Percentiles rank a stretch among this genome's conserved stretches.
Conservation (phyloP, 768 basidiomycete genomes). For the Coprinopsis sp. region DNA sequence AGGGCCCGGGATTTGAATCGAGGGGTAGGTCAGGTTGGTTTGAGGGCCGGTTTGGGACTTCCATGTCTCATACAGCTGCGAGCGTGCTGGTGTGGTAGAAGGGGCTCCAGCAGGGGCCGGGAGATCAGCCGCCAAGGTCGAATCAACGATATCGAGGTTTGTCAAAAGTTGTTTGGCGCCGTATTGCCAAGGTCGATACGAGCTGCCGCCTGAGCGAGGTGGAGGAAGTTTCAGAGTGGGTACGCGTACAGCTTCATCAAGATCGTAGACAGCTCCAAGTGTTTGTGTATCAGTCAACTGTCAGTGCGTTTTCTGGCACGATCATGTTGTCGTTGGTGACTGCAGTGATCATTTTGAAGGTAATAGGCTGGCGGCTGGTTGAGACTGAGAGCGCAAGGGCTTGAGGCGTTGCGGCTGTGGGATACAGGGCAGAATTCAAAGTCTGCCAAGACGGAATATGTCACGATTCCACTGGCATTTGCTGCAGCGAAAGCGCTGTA, state of each 20-base stretch:
- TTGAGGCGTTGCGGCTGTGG: conserved; percentile 5
- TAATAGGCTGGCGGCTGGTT: conserved; percentile 5
- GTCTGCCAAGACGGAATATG: conserved; percentile 19
- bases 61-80: conserved; percentile 12
- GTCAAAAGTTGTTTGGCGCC: conserved; percentile 25
- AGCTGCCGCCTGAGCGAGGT: conserved; percentile 20
- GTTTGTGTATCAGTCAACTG: neutral
- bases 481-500: conserved; percentile 14
- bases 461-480: conserved; percentile 15
- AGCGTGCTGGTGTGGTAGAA: neutral
- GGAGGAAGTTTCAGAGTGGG: conserved; percentile 20
- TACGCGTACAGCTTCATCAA: conserved; percentile 9
- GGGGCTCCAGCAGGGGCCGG: conserved; percentile 12
- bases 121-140: conserved; percentile 7
- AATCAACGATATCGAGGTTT: conserved; percentile 12
- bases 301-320: neutral
- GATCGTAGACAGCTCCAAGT: conserved; percentile 1
- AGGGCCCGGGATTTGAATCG: conserved; percentile 14
- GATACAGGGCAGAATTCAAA: conserved; percentile 20
- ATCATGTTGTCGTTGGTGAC: conserved; percentile 10
- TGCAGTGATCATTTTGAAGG: conserved; percentile 12
- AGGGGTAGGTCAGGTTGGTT: conserved; percentile 3
- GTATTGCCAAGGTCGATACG: conserved; percentile 24
- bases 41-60: conserved; percentile 1
- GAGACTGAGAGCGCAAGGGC: neutral